Conservation (phyloP, 441 rosid genomes). For the Sinapis alba region DNA sequence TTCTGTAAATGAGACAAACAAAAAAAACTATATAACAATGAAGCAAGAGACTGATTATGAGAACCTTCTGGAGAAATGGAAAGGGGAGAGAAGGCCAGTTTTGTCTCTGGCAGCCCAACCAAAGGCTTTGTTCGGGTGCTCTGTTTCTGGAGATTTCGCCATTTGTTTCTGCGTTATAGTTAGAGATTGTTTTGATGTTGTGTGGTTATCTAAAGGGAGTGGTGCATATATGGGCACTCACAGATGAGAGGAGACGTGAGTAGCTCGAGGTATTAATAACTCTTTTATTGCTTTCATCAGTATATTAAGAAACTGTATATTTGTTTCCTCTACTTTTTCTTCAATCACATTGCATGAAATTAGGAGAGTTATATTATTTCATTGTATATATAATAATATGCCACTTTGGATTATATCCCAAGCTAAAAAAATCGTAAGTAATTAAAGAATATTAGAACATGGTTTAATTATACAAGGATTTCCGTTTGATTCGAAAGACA, state of each 20-base stretch:
- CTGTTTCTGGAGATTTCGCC: background rate
- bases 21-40: background rate
- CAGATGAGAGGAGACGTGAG: background rate
- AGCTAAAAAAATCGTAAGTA: background rate
- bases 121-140: conserved; percentile 1
- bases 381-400: background rate
- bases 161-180: background rate
- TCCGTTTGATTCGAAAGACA: background rate
- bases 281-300: background rate
- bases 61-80: background rate
- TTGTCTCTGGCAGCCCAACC: background rate
- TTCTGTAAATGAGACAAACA: background rate
- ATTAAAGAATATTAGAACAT: background rate
- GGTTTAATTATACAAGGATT: background rate
- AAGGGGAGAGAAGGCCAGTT: background rate
- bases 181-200: background rate
- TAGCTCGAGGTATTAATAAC: background rate
- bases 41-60: background rate
- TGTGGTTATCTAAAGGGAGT: background rate
- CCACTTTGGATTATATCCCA: background rate
- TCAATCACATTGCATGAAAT: background rate
- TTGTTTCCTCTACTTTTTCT: background rate
- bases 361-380: background rate
- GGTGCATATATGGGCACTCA: background rate
- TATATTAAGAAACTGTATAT: background rate